Base-by-base conservation (phyloP, 805 yeast genomes). In the Yarrowia divulgata region DNA sequence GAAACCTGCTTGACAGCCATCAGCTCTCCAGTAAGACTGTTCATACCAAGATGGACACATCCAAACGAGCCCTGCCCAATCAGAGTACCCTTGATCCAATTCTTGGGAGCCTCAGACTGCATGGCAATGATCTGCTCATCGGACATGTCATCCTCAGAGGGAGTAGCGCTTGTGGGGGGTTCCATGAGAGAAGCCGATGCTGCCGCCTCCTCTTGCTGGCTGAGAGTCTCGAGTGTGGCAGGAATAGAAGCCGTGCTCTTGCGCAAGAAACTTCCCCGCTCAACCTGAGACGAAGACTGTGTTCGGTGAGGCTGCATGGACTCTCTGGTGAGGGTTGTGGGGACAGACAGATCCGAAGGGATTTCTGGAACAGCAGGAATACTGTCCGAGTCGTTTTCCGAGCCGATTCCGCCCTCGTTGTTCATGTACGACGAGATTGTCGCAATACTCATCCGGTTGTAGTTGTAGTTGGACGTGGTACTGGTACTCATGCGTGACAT, bases 1-100 rank as follows among this genome's bases (percentile, higher is more conserved):
- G 89, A 90, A 0, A 95, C 97, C 77, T 93, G 97, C 76, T 95
- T 95, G 19, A 95, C 97, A 0, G 98, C 99, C 97, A 94, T 91
- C 66, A 95, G 82, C 76, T 93, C 98, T 52, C 99, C 99, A 0
- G 97, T 93, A 42, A 89, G 79, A 0, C 97, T 90, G 76, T 93
- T 91, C 88, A 95, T 87, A 0, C 98, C 99, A 45, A 95, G 80
- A 71, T 90, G 93, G 1, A 95, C 99, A 1, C 91, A 88, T 40
- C 98, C 99, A 81, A 93, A 95, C 71, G 96, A 89, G 2, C 99
- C 99, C 10, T 94, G 88, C 0, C 99, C 99, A 72, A 95, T 92
- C 58, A 93, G 82, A 0, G 97, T 91, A 58, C 99, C 99, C 74
- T 90, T 90, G 54, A 93, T 84, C 99, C 99, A 95, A 52, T 90